Base-by-base conservation (phyloP, 257 asterid genomes). In the Gardenia jasminoides region DNA sequence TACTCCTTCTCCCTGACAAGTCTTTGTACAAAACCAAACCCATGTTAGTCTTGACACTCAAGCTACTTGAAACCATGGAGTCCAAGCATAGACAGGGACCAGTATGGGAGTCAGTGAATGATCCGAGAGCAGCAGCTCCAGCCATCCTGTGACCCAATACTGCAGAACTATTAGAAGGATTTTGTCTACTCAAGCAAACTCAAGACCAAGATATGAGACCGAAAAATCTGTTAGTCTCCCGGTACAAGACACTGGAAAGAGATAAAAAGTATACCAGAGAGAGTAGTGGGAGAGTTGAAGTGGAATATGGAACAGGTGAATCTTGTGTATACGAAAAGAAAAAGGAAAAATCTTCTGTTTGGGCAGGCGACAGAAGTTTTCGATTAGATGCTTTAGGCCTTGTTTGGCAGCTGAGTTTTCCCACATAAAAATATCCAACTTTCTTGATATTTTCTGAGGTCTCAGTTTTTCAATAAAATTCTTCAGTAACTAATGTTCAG, bases 1-100 rank as follows among this genome's bases (percentile, higher is more conserved):
- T 20, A 61, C 54, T 83, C 80, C 75, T 83, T 77, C 85, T 83
- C 71, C 82, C 70, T 33, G 77, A 46, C n/a, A 47, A 71, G 19
- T 70, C 77, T 61, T 58, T 77, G 46, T 58, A 72, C 50, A 75
- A 81, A 20, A 77, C 76, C 76, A 82, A 77, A 28, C 72, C 76
- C 74, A 33, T 61, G 48, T 61, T 80, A n/a, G 65, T 50, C 75
- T 52, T 77, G 48, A 82, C 71, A 69, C n/a, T 81, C 44, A 75
- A 39, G 24, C 82, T 75, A n/a, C 70, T 78, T 48, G 90, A 79
- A 79, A 85, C 39, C 75, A 83, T 80, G 61, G 88, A 36, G 59
- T 84, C 79, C 80, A 86, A 41, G 79, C 88, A 88, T 65, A 88
- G 41, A 81, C 82, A 85, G 75, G 93, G 88, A 52, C 81, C 75